Percentiles rank a stretch among this genome's conserved stretches.
Evolutionary conservation across 2,329 filamentous ascomycete species (phyloP).

Genomic region (Pezicula carpinea): DNA sequence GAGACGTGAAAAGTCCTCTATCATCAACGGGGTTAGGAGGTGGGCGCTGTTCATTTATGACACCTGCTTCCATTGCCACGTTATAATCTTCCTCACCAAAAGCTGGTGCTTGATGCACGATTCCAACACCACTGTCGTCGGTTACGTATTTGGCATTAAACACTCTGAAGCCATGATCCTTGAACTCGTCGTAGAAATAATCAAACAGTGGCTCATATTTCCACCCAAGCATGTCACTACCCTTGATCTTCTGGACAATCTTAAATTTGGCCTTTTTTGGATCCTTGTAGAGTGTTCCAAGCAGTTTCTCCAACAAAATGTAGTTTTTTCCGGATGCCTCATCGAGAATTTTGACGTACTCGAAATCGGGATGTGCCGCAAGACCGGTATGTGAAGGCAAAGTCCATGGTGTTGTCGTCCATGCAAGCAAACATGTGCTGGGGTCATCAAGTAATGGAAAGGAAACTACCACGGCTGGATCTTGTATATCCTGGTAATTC

Average conservation of each 20-base stretch:
- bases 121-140: slow-evolving; percentile 83
- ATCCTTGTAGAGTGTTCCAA: slow-evolving; percentile 86
- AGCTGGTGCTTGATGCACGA: slow-evolving; percentile 89
- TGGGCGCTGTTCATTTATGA: slow-evolving; percentile 69
- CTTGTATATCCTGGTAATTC: slow-evolving; percentile 90
- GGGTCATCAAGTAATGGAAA: slow-evolving; percentile 80
- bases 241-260: slow-evolving; percentile 72
- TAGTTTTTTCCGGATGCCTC: slow-evolving; percentile 79
- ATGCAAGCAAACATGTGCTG: slow-evolving; percentile 71
- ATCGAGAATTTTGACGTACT: slow-evolving; percentile 83
- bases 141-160: slow-evolving; percentile 84
- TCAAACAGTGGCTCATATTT: slow-evolving; percentile 84
- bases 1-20: slow-evolving; percentile 70
- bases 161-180: slow-evolving; percentile 77
- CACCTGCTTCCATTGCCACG: slow-evolving; percentile 68
- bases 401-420: slow-evolving; percentile 93
- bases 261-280: slow-evolving; percentile 93
- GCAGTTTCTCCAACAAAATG: slow-evolving; percentile 75
- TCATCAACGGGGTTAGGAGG: slow-evolving; percentile 94
- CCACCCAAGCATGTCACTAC: slow-evolving; percentile 79
- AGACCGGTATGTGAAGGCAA: slow-evolving; percentile 76
- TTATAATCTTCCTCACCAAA: slow-evolving; percentile 97
- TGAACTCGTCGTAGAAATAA: slow-evolving; percentile 87
- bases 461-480: slow-evolving; percentile 82
- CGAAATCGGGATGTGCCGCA: slow-evolving; percentile 75